phyloP scores from a whole-genome alignment of 768 basidiomycete genomes.

The Suillus weaverae region DNA sequence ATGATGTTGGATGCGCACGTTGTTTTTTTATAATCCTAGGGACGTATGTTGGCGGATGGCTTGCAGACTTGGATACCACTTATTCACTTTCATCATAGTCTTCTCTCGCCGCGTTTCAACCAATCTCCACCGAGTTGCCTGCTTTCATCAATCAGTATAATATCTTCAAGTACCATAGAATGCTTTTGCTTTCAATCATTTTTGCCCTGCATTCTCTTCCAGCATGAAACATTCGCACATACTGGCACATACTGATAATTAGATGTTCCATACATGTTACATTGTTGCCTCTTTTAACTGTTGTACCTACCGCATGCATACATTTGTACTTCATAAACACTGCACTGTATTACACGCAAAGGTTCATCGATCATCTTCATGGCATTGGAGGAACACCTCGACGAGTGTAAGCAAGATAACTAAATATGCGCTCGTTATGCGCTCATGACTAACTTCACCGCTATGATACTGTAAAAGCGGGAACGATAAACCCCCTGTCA shows the following conservation, averaged over 20 bases:
- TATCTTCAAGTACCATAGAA: slow-evolving; percentile 4
- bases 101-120: not conserved
- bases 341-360: not conserved
- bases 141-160: not conserved
- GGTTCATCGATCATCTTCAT: not conserved
- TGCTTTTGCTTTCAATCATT: not conserved
- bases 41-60: not conserved
- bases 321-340: not conserved
- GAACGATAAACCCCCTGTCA: not conserved
- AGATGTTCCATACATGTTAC: not conserved
- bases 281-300: not conserved
- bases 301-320: not conserved
- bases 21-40: not conserved
- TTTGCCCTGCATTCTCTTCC: not conserved
- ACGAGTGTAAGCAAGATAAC: not conserved
- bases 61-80: not conserved
- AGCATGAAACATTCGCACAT: not conserved
- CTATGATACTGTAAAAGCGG: not conserved
- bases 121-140: not conserved
- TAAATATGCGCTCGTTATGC: too few species aligned
- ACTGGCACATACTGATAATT: slow-evolving; percentile 1
- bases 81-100: not conserved
- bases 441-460: not conserved
- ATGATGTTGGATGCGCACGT: not conserved
- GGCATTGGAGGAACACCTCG: not conserved